Percentiles rank a stretch among this genome's conserved stretches.
Evolutionary conservation across 2,329 filamentous ascomycete species (phyloP).

Genomic region (Pseudocercospora musae): DNA sequence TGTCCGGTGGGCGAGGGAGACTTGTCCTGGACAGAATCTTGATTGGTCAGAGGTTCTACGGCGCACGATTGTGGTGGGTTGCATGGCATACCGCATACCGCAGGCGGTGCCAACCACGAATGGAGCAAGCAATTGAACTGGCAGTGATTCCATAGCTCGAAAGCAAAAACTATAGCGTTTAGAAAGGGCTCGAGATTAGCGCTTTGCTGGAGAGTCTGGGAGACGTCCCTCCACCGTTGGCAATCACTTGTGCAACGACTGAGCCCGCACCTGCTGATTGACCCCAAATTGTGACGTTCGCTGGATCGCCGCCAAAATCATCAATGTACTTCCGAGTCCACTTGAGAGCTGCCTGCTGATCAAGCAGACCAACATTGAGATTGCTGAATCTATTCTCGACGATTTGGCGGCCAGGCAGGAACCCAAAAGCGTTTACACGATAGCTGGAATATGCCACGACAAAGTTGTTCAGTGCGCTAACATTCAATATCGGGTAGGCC

Average conservation of each 20-base stretch:
- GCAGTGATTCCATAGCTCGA: no score
- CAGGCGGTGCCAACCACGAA: no score
- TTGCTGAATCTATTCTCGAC: conserved; percentile 37
- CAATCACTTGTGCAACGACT: conserved; percentile 51
- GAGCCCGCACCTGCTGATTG: conserved; percentile 40
- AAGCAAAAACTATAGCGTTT: no score
- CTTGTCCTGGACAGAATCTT: no score
- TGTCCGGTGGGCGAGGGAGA: no score
- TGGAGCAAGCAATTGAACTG: no score
- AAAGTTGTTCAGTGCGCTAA: conserved; percentile 50
- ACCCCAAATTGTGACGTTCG: conserved; percentile 25
- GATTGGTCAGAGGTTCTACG: no score
- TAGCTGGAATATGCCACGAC: conserved; percentile 51
- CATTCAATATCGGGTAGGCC: conserved; percentile 58
- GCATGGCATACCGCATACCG: no score
- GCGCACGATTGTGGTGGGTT: no score
- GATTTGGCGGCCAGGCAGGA: conserved; percentile 41
- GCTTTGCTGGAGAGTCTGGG: conserved; percentile 51
- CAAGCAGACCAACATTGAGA: conserved; percentile 43
- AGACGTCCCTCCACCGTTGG: conserved; percentile 48
- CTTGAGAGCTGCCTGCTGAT: conserved; percentile 50
- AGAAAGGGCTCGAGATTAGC: conserved; percentile 54
- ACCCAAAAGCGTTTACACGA: conserved; percentile 47
- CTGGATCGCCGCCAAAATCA: conserved; percentile 36
- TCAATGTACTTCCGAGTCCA: conserved; percentile 51